Evolutionary conservation across 2,329 filamentous ascomycete genomes (phyloP).

Genomic region (Trichophyton schoenleinii): DNA sequence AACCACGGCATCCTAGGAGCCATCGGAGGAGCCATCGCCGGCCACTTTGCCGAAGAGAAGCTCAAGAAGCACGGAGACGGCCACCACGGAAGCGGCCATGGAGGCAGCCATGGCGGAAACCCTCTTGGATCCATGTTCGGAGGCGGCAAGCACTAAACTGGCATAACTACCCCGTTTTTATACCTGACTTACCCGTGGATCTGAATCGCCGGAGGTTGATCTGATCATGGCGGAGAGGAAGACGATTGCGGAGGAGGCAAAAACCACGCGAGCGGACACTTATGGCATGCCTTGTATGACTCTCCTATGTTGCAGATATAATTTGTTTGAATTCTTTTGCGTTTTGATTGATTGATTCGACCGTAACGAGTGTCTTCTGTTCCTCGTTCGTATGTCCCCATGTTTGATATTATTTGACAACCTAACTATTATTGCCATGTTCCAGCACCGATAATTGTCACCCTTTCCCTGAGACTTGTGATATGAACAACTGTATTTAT

Average conservation of each 20-base stretch:
- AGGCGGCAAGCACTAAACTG: not conserved
- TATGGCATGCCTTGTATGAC: constrained; percentile 1
- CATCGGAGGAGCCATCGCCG: constrained; percentile 36
- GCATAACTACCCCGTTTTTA: not conserved
- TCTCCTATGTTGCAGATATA: not conserved
- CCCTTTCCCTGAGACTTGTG: not conserved
- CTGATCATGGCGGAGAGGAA: not conserved
- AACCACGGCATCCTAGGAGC: constrained; percentile 38
- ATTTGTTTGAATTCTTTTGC: no score
- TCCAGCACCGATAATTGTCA: not conserved
- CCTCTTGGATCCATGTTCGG: not conserved
- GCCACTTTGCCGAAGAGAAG: constrained; percentile 35
- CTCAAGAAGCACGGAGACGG: constrained; percentile 31
- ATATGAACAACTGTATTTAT: not conserved
- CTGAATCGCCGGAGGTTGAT: not conserved
- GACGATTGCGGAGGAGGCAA: not conserved
- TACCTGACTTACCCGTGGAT: not conserved
- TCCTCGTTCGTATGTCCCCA: not conserved
- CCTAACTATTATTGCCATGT: not conserved
- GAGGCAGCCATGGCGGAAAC: constrained; percentile 16
- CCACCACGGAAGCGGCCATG: constrained; percentile 14
- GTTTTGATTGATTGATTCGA: not conserved
- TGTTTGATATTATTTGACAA: not conserved
- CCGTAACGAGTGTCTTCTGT: not conserved
- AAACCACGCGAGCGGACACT: not conserved